Base-by-base conservation (phyloP, 2,329 filamentous ascomycete genomes). In the Calonectria honghensis region DNA sequence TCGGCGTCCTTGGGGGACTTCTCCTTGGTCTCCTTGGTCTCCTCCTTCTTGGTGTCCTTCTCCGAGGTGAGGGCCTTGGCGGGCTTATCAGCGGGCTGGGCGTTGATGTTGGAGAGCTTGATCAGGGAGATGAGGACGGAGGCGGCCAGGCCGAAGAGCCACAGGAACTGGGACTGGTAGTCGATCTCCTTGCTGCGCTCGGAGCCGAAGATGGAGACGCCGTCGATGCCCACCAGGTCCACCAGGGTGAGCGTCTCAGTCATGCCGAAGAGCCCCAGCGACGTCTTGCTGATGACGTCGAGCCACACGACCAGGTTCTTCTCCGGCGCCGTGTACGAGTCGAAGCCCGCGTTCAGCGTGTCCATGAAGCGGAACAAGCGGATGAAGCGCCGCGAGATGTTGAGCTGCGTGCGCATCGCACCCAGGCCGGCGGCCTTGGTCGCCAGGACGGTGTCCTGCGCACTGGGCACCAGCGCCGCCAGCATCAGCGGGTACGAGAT, bases 311-410 rank as follows among this genome's bases (percentile, higher is more conserved):
- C 87, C 45, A 85, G 74, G 39, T 77, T 75, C 50, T 80, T 81
- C 13, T 76, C 72, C 4, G 83, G 66, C 6, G 82, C 64, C 5
- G 73, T 52, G 78, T 87, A 90, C 37, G 87, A 80, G 3, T 81
- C 80, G 80, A 88, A 89, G 1, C 91, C 90, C 2, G 85, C 82
- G 31, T 86, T 81, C 78, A 94, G 93, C 64, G 87, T 88, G 59
- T 92, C 91, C 68, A 94, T 84, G 81, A 93, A 95, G 79, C 92
- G 92, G 82, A 94, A 93, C 72, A 94, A 86, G 16, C 94, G 91
- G 81, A 95, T 89, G 83, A 91, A 92, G 29, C 93, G 90, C 48
- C 94, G 88, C 24, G 85, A 84, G 54, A 90, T 80, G 75, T 87
- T 88, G 69, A 91, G 80, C 50, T 85, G 86, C 57, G 80, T 75